These are phyloP conservation scores for Coelastrella sp. DNA, from an alignment of 139 green algal genomes.

Conservation along the genomic window DNA sequence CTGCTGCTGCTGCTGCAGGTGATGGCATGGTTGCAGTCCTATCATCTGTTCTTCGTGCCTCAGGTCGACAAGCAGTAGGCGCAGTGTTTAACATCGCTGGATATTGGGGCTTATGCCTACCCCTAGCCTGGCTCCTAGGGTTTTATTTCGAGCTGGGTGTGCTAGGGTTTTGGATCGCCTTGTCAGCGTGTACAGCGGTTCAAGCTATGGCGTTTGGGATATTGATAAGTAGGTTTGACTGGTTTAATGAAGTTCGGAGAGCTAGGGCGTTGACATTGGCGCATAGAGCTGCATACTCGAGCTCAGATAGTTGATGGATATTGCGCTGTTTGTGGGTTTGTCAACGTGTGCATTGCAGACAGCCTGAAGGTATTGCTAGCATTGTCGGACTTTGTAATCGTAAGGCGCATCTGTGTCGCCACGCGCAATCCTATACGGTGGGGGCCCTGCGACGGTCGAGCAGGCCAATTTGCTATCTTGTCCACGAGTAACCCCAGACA, in stretches of 20 bases:
- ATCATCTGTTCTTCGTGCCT: slow-evolving; percentile 23
- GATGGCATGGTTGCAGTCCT: slow-evolving; percentile 46
- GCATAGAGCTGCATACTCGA: neutral
- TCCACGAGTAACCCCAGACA: too few species aligned
- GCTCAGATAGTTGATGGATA: too few species aligned
- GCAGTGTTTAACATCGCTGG: slow-evolving; percentile 26
- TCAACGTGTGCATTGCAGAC: too few species aligned
- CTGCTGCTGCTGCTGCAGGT: slow-evolving; percentile 15
- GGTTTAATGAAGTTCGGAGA: slow-evolving; percentile 22
- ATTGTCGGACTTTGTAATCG: too few species aligned
- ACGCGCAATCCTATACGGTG: too few species aligned
- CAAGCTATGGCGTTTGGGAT: slow-evolving; percentile 34
- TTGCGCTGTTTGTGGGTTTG: too few species aligned
- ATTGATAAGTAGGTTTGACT: slow-evolving; percentile 7
- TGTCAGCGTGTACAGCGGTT: slow-evolving; percentile 3
- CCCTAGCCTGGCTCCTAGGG: slow-evolving; percentile 15
- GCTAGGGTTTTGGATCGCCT: slow-evolving; percentile 37
- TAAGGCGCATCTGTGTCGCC: too few species aligned
- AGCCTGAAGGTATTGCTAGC: too few species aligned
- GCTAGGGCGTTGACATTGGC: neutral
- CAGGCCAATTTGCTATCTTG: too few species aligned
- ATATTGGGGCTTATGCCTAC: slow-evolving; percentile 33
- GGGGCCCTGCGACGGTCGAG: too few species aligned
- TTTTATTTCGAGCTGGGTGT: slow-evolving; percentile 22
- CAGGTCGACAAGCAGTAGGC: slow-evolving; percentile 23